These are phyloP conservation scores for Oryza australiensis DNA, from an alignment of 176 grass and related monocot genomes.

Conservation along the genomic window DNA sequence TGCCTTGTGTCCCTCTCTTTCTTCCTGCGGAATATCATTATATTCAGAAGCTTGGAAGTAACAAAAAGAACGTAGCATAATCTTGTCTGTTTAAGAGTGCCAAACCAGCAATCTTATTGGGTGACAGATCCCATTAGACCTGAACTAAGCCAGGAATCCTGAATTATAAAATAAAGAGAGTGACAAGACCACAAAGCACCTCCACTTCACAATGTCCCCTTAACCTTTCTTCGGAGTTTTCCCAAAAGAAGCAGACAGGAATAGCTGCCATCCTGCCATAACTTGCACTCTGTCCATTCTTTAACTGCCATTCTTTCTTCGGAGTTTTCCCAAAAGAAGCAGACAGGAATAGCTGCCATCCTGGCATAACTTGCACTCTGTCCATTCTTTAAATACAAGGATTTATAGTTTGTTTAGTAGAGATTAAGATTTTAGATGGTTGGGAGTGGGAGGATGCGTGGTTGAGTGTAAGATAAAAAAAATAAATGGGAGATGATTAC, in stretches of 20 bases:
- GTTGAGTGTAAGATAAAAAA: no score
- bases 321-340: not conserved
- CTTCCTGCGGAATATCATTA: constrained; percentile 3
- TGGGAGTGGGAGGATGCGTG: no score
- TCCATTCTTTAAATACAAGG: no score
- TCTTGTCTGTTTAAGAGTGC: not conserved
- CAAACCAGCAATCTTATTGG: constrained; percentile 14
- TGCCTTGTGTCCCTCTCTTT: constrained; percentile 11
- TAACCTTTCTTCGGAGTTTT: constrained; percentile 16
- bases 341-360: constrained; percentile 20
- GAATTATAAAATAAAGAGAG: not conserved
- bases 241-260: constrained; percentile 17
- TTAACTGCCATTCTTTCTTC: constrained; percentile 11
- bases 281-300: no score
- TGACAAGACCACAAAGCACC: constrained; percentile 2
- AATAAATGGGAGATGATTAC: no score
- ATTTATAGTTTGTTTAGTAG: no score
- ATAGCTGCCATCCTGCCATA: not conserved
- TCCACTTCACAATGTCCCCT: constrained; percentile 23
- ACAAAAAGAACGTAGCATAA: not conserved
- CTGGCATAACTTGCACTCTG: no score
- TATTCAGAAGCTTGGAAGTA: constrained; percentile 2
- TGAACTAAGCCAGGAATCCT: not conserved
- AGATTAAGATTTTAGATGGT: no score
- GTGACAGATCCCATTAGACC: constrained; percentile 1